Evolutionary conservation across 768 basidiomycete genomes (phyloP), one percentile per base, ranked within the genome.

Genomic region (Hydnomerulius pinastri): DNA sequence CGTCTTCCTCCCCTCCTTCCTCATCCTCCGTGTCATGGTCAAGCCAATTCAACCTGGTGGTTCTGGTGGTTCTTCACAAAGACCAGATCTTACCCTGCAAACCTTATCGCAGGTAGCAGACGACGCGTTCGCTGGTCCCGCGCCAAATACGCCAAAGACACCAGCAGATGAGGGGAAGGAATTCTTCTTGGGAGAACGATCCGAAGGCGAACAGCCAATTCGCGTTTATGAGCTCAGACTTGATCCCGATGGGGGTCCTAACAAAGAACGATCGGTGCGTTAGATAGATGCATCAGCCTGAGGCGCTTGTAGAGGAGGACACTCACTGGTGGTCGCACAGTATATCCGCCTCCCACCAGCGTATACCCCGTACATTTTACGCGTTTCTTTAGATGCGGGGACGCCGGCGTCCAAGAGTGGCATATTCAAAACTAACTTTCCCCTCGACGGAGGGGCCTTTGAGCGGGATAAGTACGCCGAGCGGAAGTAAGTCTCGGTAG

Each of bases 321-420:
- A 43, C 52, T 56, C 39, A 59, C 21, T 44, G 33, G 57, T 20
- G 54, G 29, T 37, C 46, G 54, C 24, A 52, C 58, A 98, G 97
- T 98, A 98, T 69, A 88, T 96, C 59, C 93, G 97, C 33, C 83
- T 99, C 15, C 97, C 97, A 8, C 93, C 97, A 10, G 92, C 95
- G 20, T 79, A 85, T 63, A 73, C 74, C 15, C 95, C 95, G 1
- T 99, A 98, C 66, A 81, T 98, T 42, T 74, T 99, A 23, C 86
- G 97, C 46, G 88, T 99, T 29, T 87, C 89, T 17, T 78, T 98
- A 43, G 89, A 95, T 40, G 90, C 96, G 1, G 97, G 97, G 6
- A 94, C 94, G 2, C 86, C 92, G 2, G 92, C 92, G 9, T 82
- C 91, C 7, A 86, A 83, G 61, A 91, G 95, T 61, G 97, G 94